Evolutionary conservation across 2,329 filamentous ascomycete genomes (phyloP), one percentile per base, ranked within the genome.

Genomic region (Arthroderma sp.): DNA sequence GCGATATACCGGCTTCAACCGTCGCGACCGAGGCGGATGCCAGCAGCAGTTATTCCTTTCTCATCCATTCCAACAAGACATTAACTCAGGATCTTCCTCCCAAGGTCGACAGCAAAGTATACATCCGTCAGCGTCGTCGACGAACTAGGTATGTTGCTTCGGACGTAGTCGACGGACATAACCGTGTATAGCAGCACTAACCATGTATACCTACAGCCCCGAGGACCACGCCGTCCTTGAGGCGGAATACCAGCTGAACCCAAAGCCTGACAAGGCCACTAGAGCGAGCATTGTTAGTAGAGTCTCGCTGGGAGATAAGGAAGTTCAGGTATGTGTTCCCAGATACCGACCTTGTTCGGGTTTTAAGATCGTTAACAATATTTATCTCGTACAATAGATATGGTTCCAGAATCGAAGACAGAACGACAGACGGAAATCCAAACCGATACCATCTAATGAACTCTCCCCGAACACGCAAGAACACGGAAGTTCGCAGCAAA

Each of bases 321-420:
- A 96, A 76, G 89, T 96, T 38, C 91, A 96, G 83, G 91, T 95
- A 76, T 72, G 85, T 72, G 85, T 72, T 13, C 38, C 11, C n/a
- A 37, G 11, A 17, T 25, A 38, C 39, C 15, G 41, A 28, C 41
- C 13, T 43, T 17, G 17, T 21, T 47, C 35, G n/a, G 13, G 8
- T 17, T n/a, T 43, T 9, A 3, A 15, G 43, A 25, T 21, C 15
- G 25, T 17, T 28, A 54, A 51, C 25, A 44, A 37, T 37, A 52
- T 17, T 28, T 25, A 23, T 49, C 33, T 33, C 37, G 41, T 41
- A 41, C 39, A 38, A 47, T 47, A 96, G 91, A 95, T 96, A 65
- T 97, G 91, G 91, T 96, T 96, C 74, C 91, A 96, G 68, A 96
- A 96, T 68, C 83, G 90, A 67, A 82, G 91, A 63, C 91, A 97